Evolutionary conservation across 2,329 filamentous ascomycete genomes (phyloP).

Genomic region (Penicillium sp.): DNA sequence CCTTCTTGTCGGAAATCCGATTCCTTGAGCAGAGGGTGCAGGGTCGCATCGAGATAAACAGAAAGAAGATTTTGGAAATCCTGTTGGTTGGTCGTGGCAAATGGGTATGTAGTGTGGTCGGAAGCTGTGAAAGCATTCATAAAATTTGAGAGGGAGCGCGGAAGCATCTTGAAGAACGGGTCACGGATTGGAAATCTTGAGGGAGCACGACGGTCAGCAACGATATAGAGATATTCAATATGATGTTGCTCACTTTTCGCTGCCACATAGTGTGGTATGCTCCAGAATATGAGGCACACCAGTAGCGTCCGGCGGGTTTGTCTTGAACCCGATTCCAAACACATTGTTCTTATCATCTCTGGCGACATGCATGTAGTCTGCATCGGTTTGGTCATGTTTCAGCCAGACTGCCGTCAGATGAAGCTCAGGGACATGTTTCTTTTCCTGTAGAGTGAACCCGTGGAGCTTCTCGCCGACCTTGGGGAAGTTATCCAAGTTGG

Average conservation of each 20-base stretch:
- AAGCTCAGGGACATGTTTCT: conserved; percentile 90
- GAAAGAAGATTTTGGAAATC: conserved; percentile 96
- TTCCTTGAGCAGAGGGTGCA: conserved; percentile 83
- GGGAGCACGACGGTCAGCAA: conserved; percentile 12
- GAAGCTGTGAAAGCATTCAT: conserved; percentile 99
- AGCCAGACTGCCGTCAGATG: conserved; percentile 88
- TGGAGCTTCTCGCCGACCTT: conserved; percentile 81
- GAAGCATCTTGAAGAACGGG: conserved; percentile 99
- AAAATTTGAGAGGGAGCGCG: conserved; percentile 96
- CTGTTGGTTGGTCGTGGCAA: conserved; percentile 91
- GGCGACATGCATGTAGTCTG: conserved; percentile 92
- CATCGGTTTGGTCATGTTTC: conserved; percentile 90
- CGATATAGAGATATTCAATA: not conserved
- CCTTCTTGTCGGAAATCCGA: conserved; percentile 95
- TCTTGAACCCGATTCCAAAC: conserved; percentile 99
- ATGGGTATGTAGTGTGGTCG: conserved; percentile 96
- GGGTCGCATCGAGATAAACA: conserved; percentile 91
- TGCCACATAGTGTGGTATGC: conserved; percentile 94
- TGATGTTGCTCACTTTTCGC: conserved; percentile 66
- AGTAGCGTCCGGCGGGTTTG: conserved; percentile 93
- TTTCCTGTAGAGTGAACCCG: conserved; percentile 85
- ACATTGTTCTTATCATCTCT: conserved; percentile 98
- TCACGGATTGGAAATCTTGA: conserved; percentile 90
- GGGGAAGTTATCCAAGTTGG: conserved; percentile 72
- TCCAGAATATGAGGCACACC: conserved; percentile 96